Evolutionary conservation across 2,329 filamentous ascomycete species (phyloP).

Genomic region (Mariannaea elegans): DNA sequence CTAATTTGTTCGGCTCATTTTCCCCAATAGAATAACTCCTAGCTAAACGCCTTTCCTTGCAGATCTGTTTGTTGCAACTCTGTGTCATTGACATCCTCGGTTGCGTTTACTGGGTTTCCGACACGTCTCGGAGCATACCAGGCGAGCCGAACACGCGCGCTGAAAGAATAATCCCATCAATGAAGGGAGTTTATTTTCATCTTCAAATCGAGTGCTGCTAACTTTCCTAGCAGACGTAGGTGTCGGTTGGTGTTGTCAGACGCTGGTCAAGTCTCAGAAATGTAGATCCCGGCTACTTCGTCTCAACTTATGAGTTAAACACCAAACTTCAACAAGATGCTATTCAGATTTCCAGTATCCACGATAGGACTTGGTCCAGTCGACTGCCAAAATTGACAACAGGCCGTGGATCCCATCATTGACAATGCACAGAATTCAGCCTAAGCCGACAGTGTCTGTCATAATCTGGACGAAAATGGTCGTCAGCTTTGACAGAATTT

Average conservation of each 20-base stretch:
- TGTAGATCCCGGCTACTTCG: slow-evolving; percentile 33
- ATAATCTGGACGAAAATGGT: no score
- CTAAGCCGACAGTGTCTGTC: no score
- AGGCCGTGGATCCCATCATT: no score
- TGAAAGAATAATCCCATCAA: neutral
- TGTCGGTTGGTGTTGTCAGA: slow-evolving; percentile 14
- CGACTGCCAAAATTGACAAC: no score
- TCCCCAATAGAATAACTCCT: slow-evolving; percentile 9
- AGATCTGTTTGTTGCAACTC: slow-evolving; percentile 7
- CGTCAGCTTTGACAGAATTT: neutral
- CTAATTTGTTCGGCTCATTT: slow-evolving; percentile 5
- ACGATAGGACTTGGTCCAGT: no score
- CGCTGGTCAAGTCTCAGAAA: slow-evolving; percentile 33
- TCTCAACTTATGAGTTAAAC: neutral
- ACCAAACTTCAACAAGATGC: no score
- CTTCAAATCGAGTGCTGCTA: neutral
- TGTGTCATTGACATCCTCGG: neutral
- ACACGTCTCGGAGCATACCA: slow-evolving; percentile 12
- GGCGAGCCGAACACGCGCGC: neutral
- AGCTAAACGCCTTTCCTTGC: slow-evolving; percentile 19
- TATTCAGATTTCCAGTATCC: no score
- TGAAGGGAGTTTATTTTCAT: neutral
- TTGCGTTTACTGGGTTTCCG: slow-evolving; percentile 1
- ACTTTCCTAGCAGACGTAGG: neutral
- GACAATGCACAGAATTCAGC: no score